Percentiles rank a stretch among this genome's conserved stretches.
These are phyloP conservation scores for Biancaea sappan DNA, from an alignment of 306 rosid genomes.

Conservation along the genomic window DNA sequence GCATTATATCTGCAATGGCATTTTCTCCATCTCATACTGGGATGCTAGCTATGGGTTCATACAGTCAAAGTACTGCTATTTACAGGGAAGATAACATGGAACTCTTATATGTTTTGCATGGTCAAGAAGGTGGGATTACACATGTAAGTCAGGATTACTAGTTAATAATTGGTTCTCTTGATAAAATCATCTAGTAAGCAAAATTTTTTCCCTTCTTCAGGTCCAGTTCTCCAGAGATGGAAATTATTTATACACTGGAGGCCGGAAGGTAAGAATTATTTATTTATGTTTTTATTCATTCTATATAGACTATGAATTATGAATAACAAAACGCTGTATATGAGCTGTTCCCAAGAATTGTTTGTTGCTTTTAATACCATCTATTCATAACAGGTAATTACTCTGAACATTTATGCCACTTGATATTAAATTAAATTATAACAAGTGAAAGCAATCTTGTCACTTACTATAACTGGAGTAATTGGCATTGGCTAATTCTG, in stretches of 20 bases:
- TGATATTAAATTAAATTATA: not conserved
- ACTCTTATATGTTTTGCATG: slow-evolving; percentile 82
- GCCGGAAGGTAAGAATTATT: slow-evolving; percentile 79
- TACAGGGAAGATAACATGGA: slow-evolving; percentile 96
- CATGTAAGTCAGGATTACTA: slow-evolving; percentile 73
- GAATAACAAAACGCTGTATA: not conserved
- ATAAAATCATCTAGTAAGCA: slow-evolving; percentile 28
- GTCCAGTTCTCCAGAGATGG: slow-evolving; percentile 94
- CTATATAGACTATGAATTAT: not conserved
- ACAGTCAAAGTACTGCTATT: slow-evolving; percentile 81
- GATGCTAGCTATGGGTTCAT: slow-evolving; percentile 93
- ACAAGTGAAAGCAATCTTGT: not conserved
- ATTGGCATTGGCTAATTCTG: not conserved
- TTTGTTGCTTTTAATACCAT: too few relatives aligned
- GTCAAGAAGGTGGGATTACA: slow-evolving; percentile 97
- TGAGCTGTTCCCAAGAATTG: not conserved
- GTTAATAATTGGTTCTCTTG: slow-evolving; percentile 26
- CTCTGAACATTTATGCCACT: not conserved
- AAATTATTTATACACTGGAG: slow-evolving; percentile 90
- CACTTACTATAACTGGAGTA: not conserved
- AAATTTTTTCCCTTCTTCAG: slow-evolving; percentile 53
- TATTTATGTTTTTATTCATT: slow-evolving; percentile 19
- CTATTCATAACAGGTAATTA: too few relatives aligned
- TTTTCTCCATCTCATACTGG: slow-evolving; percentile 87
- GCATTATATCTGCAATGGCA: slow-evolving; percentile 87